These are phyloP conservation scores for Tetrastigma voinierianum DNA, from an alignment of 164 flowering plant species.

Conservation along the genomic window DNA sequence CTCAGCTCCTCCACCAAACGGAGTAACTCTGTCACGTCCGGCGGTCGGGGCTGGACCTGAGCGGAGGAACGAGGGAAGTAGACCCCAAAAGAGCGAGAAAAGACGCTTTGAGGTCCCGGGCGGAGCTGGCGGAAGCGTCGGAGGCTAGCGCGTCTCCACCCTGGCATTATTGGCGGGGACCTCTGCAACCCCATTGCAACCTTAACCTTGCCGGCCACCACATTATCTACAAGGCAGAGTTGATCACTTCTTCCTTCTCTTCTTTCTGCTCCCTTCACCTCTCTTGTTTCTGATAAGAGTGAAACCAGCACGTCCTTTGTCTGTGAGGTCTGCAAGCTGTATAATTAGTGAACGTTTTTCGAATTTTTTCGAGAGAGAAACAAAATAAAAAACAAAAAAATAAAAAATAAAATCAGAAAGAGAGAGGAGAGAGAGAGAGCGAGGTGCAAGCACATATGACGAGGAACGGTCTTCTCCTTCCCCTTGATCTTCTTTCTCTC, in stretches of 20 bases:
- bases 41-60: constrained; percentile 88
- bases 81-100: constrained; percentile 82
- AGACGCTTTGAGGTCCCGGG: constrained; percentile 29
- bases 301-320: constrained; percentile 13
- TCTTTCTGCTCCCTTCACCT: neutral
- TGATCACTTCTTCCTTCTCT: neutral
- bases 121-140: constrained; percentile 26
- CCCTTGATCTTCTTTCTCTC: too few relatives aligned
- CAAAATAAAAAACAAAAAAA: constrained; percentile 3
- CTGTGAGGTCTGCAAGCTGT: neutral
- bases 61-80: constrained; percentile 92
- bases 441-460: constrained; percentile 19
- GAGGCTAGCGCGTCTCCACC: constrained; percentile 33
- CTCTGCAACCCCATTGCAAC: constrained; percentile 66
- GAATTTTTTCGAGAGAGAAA: constrained; percentile 8
- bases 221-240: constrained; percentile 34
- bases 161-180: constrained; percentile 41
- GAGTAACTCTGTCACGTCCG: constrained; percentile 73
- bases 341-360: neutral
- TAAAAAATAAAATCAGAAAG: neutral
- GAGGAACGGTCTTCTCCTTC: constrained; percentile 61
- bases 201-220: constrained; percentile 87
- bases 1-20: constrained; percentile 71
- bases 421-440: constrained; percentile 9
- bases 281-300: neutral